Evolutionary conservation across 345 rosid species (phyloP), one percentile per base, ranked within the genome.

Genomic region (Ceriops decandra): DNA sequence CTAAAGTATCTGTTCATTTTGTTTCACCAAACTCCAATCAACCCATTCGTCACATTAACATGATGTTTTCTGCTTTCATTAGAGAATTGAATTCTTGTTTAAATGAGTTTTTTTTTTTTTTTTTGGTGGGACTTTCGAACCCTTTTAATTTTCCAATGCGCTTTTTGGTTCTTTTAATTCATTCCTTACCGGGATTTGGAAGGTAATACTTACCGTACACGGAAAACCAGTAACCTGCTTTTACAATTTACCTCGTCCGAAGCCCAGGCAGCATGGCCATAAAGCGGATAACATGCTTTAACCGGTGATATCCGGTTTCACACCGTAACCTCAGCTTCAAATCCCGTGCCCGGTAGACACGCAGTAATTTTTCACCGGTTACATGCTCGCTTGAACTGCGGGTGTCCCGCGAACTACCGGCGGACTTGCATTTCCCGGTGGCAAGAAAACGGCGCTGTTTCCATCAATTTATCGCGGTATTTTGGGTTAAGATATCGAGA

Each of bases 341-440:
- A 13, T 38, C 13, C 16, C 58, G 31, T 62, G 7, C n/a, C 71
- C 87, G 60, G 85, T 82, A 51, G 62, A 77, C 70, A 70, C 76
- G 89, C 83, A 72, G 78, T 72, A 68, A 78, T 74, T 66, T 74
- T 66, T 62, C 70, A 69, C 81, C 75, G 70, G 54, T 72, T 66
- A 46, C 74, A 49, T 20, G 72, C 73, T 68, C 56, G 77, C 81
- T 78, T 81, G 80, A 63, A 72, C 74, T 60, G 70, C 85, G 79
- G 86, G 66, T 80, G 89, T 82, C 77, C 74, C 76, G 73, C 75
- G 63, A 71, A 81, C 65, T 57, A 81, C 85, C 85, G 77, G 85
- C 87, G 79, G 32, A 15, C 66, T 74, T 70, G 52, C 74, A 36
- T 63, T 73, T 73, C 69, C 75, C 70, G 79, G 77, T 68, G 28